These are phyloP conservation scores for Thalassiosira profunda DNA, from an alignment of 108 stramenopile genomes.

Conservation along the genomic window DNA sequence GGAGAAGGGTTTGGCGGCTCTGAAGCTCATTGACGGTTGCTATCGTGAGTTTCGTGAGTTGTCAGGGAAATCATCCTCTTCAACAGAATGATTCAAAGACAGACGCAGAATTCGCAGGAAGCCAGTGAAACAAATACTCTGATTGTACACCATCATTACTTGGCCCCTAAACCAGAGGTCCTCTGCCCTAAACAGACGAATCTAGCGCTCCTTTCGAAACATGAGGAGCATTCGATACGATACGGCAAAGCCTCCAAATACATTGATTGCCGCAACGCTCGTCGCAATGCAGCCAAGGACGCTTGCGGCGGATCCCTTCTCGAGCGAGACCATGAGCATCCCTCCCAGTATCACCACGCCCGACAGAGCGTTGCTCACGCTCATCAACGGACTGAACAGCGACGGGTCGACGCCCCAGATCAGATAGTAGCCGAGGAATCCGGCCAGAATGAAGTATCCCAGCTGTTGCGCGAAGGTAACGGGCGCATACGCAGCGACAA, in stretches of 20 bases:
- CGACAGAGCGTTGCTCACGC: constrained; percentile 87
- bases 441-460: constrained; percentile 73
- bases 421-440: constrained; percentile 75
- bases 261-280: constrained; percentile 71
- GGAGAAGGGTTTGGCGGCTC: constrained; percentile 34
- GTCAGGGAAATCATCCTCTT: too few species aligned
- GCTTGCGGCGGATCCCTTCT: constrained; percentile 57
- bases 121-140: too few species aligned
- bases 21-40: constrained; percentile 27
- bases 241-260: constrained; percentile 79
- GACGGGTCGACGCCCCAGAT: constrained; percentile 87
- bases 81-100: too few species aligned
- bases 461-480: constrained; percentile 53
- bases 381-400: constrained; percentile 91
- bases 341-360: constrained; percentile 92
- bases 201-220: constrained; percentile 79
- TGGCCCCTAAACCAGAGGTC: too few species aligned
- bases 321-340: constrained; percentile 74
- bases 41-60: constrained; percentile 21
- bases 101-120: too few species aligned
- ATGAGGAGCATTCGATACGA: constrained; percentile 94
- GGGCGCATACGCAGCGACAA: constrained; percentile 54
- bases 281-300: constrained; percentile 76
- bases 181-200: too few species aligned
- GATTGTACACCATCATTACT: too few species aligned